Conservation (phyloP, 2,329 filamentous ascomycete genomes). For the Hypocreales sp. region DNA sequence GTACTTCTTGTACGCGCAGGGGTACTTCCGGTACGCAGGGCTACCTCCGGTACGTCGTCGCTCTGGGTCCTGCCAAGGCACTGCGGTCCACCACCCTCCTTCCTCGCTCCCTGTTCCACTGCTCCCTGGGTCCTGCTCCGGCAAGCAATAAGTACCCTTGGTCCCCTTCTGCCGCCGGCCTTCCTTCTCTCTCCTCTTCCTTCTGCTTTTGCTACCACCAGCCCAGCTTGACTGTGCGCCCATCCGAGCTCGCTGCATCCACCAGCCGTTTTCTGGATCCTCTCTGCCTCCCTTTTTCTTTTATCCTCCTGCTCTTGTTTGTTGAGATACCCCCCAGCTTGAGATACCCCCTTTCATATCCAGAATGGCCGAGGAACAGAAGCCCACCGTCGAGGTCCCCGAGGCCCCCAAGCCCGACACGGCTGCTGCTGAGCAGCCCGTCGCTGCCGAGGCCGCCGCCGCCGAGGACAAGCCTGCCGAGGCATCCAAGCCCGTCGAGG, state of each 20-base stretch:
- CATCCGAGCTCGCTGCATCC: conserved; percentile 8
- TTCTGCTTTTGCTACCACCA: conserved; percentile 8
- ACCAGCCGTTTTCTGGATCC: conserved; percentile 17
- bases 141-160: conserved; percentile 25
- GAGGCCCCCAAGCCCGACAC: conserved; percentile 39
- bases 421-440: conserved; percentile 19
- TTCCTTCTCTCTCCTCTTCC: conserved; percentile 11
- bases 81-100: conserved; percentile 1
- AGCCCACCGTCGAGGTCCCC: conserved; percentile 35
- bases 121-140: conserved; percentile 4
- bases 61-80: neutral
- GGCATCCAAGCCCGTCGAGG: conserved; percentile 24
- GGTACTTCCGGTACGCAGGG: no score
- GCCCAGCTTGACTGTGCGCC: conserved; percentile 12
- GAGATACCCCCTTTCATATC: conserved; percentile 24
- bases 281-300: conserved; percentile 20
- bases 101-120: conserved; percentile 5
- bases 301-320: conserved; percentile 24
- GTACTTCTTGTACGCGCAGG: no score
- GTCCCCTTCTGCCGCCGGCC: conserved; percentile 16
- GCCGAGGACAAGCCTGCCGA: conserved; percentile 19
- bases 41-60: neutral
- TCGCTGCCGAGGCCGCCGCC: conserved; percentile 19
- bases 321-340: conserved; percentile 37
- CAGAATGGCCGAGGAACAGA: conserved; percentile 61